phyloP scores from a whole-genome alignment of 2,329 filamentous ascomycete genomes.

The Phaeosphaeria sp. region DNA sequence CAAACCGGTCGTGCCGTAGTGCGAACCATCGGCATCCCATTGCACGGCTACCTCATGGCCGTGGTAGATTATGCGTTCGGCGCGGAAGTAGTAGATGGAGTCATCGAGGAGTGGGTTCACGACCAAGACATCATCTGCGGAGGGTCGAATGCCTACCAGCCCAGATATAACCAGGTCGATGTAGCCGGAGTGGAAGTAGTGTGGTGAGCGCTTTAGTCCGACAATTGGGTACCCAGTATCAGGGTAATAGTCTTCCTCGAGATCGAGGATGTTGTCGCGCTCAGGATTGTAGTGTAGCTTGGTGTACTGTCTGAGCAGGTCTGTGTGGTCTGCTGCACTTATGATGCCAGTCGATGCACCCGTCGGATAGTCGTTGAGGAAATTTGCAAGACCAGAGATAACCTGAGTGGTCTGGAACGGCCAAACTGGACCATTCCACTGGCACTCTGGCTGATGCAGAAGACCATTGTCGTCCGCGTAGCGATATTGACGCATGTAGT shows the following conservation, averaged over 20 bases:
- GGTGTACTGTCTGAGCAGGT: constrained; percentile 49
- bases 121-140: constrained; percentile 48
- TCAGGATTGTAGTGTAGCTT: constrained; percentile 49
- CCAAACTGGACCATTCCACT: constrained; percentile 57
- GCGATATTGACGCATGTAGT: constrained; percentile 55
- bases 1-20: constrained; percentile 42
- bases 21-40: constrained; percentile 49
- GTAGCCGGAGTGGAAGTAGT: constrained; percentile 57
- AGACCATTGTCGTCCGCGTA: constrained; percentile 39
- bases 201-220: constrained; percentile 51
- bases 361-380: constrained; percentile 51
- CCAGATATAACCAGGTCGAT: constrained; percentile 52
- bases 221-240: constrained; percentile 53
- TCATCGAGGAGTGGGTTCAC: constrained; percentile 50
- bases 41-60: constrained; percentile 51
- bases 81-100: constrained; percentile 49
- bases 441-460: constrained; percentile 46
- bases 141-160: constrained; percentile 52
- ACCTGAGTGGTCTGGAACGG: constrained; percentile 54
- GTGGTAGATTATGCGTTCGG: constrained; percentile 52
- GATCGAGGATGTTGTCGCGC: constrained; percentile 40
- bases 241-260: constrained; percentile 55
- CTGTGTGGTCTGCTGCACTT: constrained; percentile 45
- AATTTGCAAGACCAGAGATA: constrained; percentile 51
- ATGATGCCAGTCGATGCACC: constrained; percentile 31